A percentile compares a stretch with the other conserved stretches of the same genome.
phyloP scores from a whole-genome alignment of 2,329 filamentous ascomycete genomes.

The Fusarium sp. region DNA sequence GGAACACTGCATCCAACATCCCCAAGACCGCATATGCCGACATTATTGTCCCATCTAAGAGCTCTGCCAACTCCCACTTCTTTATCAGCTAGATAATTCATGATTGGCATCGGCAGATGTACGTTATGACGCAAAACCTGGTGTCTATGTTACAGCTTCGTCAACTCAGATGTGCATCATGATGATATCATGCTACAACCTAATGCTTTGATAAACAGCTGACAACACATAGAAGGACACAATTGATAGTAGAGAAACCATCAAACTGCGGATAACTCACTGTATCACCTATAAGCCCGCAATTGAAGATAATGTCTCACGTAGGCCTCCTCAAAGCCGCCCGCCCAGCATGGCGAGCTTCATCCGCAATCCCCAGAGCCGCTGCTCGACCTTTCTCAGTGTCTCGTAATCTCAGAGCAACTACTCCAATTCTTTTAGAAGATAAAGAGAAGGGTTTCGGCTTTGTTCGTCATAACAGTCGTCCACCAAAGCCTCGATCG shows the following conservation, averaged over 20 bases:
- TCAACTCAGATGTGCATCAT: slow-evolving; percentile 11
- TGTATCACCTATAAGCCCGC: background rate
- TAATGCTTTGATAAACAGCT: background rate
- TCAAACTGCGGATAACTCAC: background rate
- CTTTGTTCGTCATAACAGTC: slow-evolving; percentile 62
- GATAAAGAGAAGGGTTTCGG: slow-evolving; percentile 7
- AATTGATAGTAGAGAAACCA: no score
- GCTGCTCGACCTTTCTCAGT: background rate
- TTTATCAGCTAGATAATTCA: background rate
- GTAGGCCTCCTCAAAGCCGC: background rate
- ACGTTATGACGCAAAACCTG: background rate
- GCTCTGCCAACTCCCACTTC: background rate
- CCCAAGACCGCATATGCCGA: no score
- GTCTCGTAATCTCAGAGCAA: background rate
- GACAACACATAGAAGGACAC: background rate
- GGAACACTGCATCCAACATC: background rate
- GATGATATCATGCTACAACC: slow-evolving; percentile 9
- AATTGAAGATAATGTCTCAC: background rate
- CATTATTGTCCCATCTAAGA: no score
- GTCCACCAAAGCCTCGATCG: slow-evolving; percentile 61
- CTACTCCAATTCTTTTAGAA: background rate
- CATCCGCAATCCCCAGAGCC: background rate
- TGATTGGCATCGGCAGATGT: background rate
- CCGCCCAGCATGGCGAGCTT: background rate
- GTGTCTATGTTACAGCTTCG: background rate